Evolutionary conservation across 192 early-diverging fungal genomes (phyloP), one percentile per base, ranked within the genome.

Genomic region (Phycomyces nitens): DNA sequence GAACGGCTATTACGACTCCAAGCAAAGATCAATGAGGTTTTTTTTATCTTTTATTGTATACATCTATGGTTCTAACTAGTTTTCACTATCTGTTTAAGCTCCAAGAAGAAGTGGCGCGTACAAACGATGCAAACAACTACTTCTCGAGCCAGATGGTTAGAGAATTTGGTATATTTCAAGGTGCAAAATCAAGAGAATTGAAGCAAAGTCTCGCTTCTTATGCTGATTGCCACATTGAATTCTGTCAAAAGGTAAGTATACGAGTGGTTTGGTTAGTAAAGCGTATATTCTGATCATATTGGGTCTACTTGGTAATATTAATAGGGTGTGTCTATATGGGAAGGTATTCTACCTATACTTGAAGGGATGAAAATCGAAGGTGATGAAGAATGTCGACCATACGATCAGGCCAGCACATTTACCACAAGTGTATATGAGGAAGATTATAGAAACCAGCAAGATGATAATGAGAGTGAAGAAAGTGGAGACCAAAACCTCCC

Each of bases 161-260:
- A 58, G 95, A 97, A 72, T 86, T 86, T 64, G 88, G 93, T 34
- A 83, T 92, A 47, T 95, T 95, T 78, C 80, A 87, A 51, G 43
- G 72, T 16, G 80, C 88, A 71, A 94, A 93, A 78, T 71, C 84
- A 60, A 78, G 76, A 15, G 95, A 96, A 71, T 83, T 93, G 70
- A 92, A 92, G 70, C 81, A 86, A 21, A 81, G 82, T 39, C 73
- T 94, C 59, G 68, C 84, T 20, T 86, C 86, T n/a, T 86, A 91
- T 71, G 86, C 85, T 16, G 80, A 87, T 16, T 81, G 87, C 15
- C 90, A 95, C 54, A 82, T 94, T 47, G 86, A 88, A 58, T 97
- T 89, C 65, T 90, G 89, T 70, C 73, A 91, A 64, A 84, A 90
- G 69, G 85, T 89, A 71, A 53, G 16, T 29, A 27, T 14, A 34